Base-by-base conservation (phyloP, 2,329 filamentous ascomycete species). In the Macroventuria anomochaeta region DNA sequence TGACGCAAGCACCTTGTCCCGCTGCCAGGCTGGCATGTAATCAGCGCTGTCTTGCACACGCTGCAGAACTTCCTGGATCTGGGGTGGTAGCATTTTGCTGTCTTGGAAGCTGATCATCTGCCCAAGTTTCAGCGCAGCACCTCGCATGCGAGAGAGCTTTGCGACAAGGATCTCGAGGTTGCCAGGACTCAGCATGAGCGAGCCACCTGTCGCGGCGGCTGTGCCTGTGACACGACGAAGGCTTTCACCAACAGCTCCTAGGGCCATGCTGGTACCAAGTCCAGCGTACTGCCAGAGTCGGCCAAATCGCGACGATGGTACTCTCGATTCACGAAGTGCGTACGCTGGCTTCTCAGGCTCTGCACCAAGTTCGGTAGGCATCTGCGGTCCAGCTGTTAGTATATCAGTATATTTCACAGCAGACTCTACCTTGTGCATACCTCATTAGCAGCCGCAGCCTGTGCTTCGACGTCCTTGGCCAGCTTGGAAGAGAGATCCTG, bases 101-200 rank as follows among this genome's bases (percentile, higher is more conserved):
- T 99, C 95, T 79, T 99, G 95, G 70, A 99, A 95, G 73, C 92
- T 97, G 81, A 99, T 89, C 89, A 97, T 95, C 78, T 99, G 95
- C 0, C 95, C 96, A 21, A 99, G 78, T 78, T 99, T 99, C 34
- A 99, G 80, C n/a, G 95, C 95, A 5, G 95, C 96, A 31, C 95
- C 95, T 67, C 95, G 86, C 95, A 99, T 99, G 18, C 90, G 89
- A 3, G 93, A 97, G 2, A 99, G 83, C 75, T 96, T 97, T 5
- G 91, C 83, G 1, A 99, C 95, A 7, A 99, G 83, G 40, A 96
- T 85, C 72, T 97, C 93, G 84, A 97, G 92, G 69, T 99, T 99
- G 8, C 82, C 87, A 5, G 91, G 84, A 73, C 90, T 97, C 51
- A 99, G 84, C 78, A 99, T 86, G 7, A 96, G 80, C 1, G 93